phyloP scores from a whole-genome alignment of 306 rosid genomes.

The Inga leiocalycina region DNA sequence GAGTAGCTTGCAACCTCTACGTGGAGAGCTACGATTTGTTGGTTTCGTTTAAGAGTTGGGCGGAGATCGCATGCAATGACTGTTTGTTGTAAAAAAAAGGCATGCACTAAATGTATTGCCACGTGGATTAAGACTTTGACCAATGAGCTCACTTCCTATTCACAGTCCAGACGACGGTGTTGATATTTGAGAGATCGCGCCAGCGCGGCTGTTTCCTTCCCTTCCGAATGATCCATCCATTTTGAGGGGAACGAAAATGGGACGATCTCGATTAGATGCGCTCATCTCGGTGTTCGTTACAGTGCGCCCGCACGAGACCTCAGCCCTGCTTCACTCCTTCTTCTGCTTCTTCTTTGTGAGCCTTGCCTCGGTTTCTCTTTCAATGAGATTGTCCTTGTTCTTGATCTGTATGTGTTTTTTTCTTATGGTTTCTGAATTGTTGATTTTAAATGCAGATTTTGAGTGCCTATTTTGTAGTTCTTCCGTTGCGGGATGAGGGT shows the following conservation, averaged over 20 bases:
- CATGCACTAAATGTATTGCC: not conserved
- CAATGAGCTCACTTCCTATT: not conserved
- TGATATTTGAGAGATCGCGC: not conserved
- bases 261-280: conserved; percentile 57
- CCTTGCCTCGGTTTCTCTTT: conserved; percentile 18
- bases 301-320: conserved; percentile 90
- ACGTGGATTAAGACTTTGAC: not conserved
- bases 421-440: not conserved
- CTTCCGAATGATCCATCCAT: not conserved
- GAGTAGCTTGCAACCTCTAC: not conserved
- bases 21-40: not conserved
- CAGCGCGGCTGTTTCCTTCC: not conserved
- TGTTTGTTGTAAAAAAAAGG: not conserved
- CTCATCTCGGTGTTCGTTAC: conserved; percentile 66
- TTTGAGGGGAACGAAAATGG: conserved; percentile 38
- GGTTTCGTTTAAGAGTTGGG: not conserved
- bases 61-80: not conserved
- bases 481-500: conserved; percentile 96
- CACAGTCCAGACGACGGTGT: not conserved
- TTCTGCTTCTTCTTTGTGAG: conserved; percentile 93
- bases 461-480: conserved; percentile 94
- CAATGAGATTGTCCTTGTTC: not conserved
- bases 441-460: conserved; percentile 55
- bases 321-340: conserved; percentile 76
- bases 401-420: not conserved